A percentile compares a stretch with the other conserved stretches of the same genome.
These are phyloP conservation scores for Talaromyces stipitatus DNA, from an alignment of 495 filamentous ascomycete species.

Conservation along the genomic window DNA sequence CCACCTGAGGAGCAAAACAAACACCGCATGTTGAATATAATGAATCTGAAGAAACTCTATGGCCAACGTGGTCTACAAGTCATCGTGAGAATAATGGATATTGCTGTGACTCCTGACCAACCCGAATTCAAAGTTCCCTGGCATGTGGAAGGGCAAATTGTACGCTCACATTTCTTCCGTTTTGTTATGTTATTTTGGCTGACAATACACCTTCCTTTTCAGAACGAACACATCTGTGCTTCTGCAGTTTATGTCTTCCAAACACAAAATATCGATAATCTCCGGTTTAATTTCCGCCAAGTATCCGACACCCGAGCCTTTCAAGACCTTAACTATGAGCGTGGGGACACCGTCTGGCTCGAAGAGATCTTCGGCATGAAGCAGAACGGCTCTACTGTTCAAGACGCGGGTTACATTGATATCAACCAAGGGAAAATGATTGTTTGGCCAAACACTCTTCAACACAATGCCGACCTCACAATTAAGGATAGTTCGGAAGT, in stretches of 20 bases:
- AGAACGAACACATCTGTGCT: slow-evolving; percentile 37
- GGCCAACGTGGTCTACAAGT: slow-evolving; percentile 30
- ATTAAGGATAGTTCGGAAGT: slow-evolving; percentile 41
- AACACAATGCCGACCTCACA: slow-evolving; percentile 40
- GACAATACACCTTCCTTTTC: too few relatives aligned
- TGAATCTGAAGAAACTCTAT: slow-evolving; percentile 31
- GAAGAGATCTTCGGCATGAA: slow-evolving; percentile 26
- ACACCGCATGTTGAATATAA: slow-evolving; percentile 17
- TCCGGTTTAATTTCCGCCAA: slow-evolving; percentile 20
- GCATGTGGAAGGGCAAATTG: slow-evolving; percentile 33
- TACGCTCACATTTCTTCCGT: slow-evolving; percentile 7
- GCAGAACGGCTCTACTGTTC: slow-evolving; percentile 22
- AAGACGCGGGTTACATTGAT: slow-evolving; percentile 20
- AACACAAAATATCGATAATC: slow-evolving; percentile 17
- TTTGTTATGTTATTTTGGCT: not conserved
- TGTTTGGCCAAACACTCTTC: slow-evolving; percentile 31
- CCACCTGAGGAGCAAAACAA: slow-evolving; percentile 15
- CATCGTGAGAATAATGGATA: slow-evolving; percentile 25
- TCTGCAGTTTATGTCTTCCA: slow-evolving; percentile 18
- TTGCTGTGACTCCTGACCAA: slow-evolving; percentile 26
- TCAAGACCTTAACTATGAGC: slow-evolving; percentile 22
- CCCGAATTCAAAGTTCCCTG: slow-evolving; percentile 26
- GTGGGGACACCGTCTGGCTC: slow-evolving; percentile 20
- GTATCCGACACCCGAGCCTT: slow-evolving; percentile 19
- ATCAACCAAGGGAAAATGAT: slow-evolving; percentile 16